These are phyloP conservation scores for Debaryomyces maramus DNA, from an alignment of 805 yeast genomes.

Conservation along the genomic window DNA sequence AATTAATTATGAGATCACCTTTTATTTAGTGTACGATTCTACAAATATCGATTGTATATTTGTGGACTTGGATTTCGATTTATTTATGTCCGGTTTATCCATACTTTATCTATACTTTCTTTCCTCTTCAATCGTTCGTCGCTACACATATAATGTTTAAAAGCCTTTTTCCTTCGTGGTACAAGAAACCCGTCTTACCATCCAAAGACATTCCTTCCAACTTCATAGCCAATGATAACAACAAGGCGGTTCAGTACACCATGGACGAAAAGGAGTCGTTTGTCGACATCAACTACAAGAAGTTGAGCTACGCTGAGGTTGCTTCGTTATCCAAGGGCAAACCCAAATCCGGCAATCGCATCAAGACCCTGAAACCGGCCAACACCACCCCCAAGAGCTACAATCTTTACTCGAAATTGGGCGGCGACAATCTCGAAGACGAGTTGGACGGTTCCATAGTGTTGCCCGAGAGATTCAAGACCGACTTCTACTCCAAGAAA, in stretches of 20 bases:
- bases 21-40: too few relatives aligned
- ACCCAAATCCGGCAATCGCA: conserved; percentile 18
- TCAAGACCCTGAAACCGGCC: conserved; percentile 10
- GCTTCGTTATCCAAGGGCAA: conserved; percentile 31
- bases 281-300: conserved; percentile 35
- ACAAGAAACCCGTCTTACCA: conserved; percentile 11
- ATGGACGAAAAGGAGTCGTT: conserved; percentile 37
- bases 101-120: background rate
- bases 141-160: conserved; percentile 16
- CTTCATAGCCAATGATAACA: conserved; percentile 29
- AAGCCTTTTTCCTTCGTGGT: conserved; percentile 17
- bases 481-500: conserved; percentile 17
- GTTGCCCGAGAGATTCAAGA: conserved; percentile 16
- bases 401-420: conserved; percentile 2
- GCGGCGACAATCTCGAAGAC: conserved; percentile 10
- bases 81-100: background rate
- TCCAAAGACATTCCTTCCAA: conserved; percentile 22
- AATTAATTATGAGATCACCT: background rate
- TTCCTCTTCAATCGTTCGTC: too few relatives aligned
- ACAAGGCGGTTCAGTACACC: conserved; percentile 16
- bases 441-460: conserved; percentile 12
- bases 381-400: background rate
- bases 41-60: too few relatives aligned
- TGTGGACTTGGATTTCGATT: background rate
- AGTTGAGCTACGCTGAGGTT: conserved; percentile 46